Evolutionary conservation across 164 flowering plant genomes (phyloP).

Genomic region (Vitis amurensis): DNA sequence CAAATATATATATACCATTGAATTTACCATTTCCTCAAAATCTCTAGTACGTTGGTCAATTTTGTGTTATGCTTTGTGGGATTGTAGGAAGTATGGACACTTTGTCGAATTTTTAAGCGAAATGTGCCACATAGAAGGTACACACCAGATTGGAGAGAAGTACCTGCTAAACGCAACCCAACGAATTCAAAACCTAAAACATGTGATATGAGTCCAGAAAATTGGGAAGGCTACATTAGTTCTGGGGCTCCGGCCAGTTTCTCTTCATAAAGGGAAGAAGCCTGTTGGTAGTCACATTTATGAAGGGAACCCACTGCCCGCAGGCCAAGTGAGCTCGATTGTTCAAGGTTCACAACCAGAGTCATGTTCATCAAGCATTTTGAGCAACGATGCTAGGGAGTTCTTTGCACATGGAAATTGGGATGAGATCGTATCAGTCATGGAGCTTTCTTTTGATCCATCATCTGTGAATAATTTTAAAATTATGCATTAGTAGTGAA

Average conservation of each 20-base stretch:
- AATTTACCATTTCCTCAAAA: no score
- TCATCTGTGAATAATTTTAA: no score
- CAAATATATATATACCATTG: no score
- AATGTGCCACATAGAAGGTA: conserved; percentile 40
- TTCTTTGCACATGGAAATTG: conserved; percentile 29
- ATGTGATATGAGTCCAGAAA: conserved; percentile 34
- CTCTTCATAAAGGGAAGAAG: conserved; percentile 21
- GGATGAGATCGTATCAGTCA: conserved; percentile 57
- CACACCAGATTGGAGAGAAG: conserved; percentile 40
- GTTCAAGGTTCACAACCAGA: not conserved
- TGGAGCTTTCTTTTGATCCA: conserved; percentile 33
- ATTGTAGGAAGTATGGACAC: conserved; percentile 87
- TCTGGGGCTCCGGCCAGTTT: conserved; percentile 7
- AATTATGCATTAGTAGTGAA: no score
- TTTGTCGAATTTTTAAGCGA: conserved; percentile 83
- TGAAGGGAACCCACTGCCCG: conserved; percentile 11
- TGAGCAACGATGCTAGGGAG: conserved; percentile 5
- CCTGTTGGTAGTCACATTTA: conserved; percentile 10
- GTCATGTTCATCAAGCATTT: conserved; percentile 14
- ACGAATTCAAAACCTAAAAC: conserved; percentile 24
- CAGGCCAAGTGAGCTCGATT: not conserved
- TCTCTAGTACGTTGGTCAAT: no score
- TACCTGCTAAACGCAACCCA: no score
- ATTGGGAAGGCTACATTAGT: conserved; percentile 14
- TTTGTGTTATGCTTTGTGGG: not conserved